Percentiles rank a stretch among this genome's conserved stretches.
These are phyloP conservation scores for Penicillium oxalicum DNA, from an alignment of 2,329 filamentous ascomycete species.

Conservation along the genomic window DNA sequence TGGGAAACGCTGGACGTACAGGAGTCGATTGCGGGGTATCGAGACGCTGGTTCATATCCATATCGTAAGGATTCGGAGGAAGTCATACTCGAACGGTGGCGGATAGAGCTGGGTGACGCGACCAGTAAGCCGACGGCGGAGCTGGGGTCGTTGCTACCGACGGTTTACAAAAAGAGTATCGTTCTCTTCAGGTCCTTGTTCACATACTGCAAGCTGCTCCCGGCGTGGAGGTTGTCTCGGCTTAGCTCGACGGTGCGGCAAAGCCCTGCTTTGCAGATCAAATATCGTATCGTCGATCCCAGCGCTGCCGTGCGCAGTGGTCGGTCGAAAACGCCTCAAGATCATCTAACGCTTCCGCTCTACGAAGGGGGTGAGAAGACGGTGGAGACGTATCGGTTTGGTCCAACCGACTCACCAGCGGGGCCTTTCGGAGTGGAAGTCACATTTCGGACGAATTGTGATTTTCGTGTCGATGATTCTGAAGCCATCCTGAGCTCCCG, in stretches of 20 bases:
- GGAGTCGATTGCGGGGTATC: conserved; percentile 67
- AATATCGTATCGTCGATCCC: conserved; percentile 70
- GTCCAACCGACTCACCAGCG: conserved; percentile 76
- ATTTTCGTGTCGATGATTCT: conserved; percentile 84
- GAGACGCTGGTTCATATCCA: conserved; percentile 37
- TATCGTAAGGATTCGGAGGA: conserved; percentile 55
- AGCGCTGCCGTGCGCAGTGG: conserved; percentile 46
- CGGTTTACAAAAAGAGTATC: conserved; percentile 95
- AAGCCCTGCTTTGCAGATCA: conserved; percentile 61
- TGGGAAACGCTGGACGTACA: conserved; percentile 87
- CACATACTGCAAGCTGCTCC: conserved; percentile 72
- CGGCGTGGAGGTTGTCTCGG: conserved; percentile 78
- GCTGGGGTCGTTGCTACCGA: conserved; percentile 61
- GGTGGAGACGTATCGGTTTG: conserved; percentile 72
- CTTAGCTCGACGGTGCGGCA: conserved; percentile 64
- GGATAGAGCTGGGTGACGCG: conserved; percentile 67
- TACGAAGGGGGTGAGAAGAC: conserved; percentile 58
- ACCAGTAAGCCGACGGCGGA: conserved; percentile 51
- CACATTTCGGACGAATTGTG: conserved; percentile 79
- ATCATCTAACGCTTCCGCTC: conserved; percentile 66
- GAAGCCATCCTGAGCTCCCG: conserved; percentile 86
- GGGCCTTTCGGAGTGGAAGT: conserved; percentile 78
- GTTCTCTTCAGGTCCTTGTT: conserved; percentile 89
- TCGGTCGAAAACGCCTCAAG: conserved; percentile 44
- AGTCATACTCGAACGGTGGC: conserved; percentile 87